Conservation (phyloP, 495 filamentous ascomycete species). For the Talaromyces borbonicus region DNA sequence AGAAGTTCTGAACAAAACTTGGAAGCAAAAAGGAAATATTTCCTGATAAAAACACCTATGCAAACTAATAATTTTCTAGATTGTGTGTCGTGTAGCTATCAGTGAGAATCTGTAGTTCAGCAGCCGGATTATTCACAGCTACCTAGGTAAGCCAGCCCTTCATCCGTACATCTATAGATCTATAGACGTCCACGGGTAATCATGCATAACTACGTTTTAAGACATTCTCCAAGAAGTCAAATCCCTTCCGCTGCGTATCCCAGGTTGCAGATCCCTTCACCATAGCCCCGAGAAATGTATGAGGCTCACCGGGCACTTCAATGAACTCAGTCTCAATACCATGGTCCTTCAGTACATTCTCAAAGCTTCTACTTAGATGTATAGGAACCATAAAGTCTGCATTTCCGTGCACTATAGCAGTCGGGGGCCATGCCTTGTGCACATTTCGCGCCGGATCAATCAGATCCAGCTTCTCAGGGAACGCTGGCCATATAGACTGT, state of each 20-base stretch:
- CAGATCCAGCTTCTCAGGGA: slow-evolving; percentile 6
- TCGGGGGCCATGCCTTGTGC: slow-evolving; percentile 17
- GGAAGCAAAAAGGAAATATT: too few species aligned
- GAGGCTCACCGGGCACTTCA: slow-evolving; percentile 24
- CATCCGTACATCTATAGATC: neutral
- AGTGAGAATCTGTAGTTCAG: too few species aligned
- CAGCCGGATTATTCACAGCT: too few species aligned
- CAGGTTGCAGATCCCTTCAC: slow-evolving; percentile 25
- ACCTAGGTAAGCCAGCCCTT: too few species aligned
- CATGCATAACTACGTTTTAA: neutral
- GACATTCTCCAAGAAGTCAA: slow-evolving; percentile 26
- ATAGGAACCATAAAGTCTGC: slow-evolving; percentile 7
- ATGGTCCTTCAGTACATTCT: slow-evolving; percentile 10
- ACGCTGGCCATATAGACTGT: slow-evolving; percentile 15
- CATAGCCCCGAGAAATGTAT: slow-evolving; percentile 30
- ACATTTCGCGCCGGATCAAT: slow-evolving; percentile 22
- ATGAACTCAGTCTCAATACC: slow-evolving; percentile 24
- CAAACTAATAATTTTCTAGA: too few species aligned
- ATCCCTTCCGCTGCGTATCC: slow-evolving; percentile 25
- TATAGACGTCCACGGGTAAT: neutral
- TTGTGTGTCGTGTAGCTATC: too few species aligned
- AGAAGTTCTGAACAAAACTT: too few species aligned
- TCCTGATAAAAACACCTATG: too few species aligned
- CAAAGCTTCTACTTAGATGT: slow-evolving; percentile 19
- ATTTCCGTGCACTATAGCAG: slow-evolving; percentile 6